Conservation (phyloP, 2,329 filamentous ascomycete genomes). For the Uncinocarpus reesii region DNA sequence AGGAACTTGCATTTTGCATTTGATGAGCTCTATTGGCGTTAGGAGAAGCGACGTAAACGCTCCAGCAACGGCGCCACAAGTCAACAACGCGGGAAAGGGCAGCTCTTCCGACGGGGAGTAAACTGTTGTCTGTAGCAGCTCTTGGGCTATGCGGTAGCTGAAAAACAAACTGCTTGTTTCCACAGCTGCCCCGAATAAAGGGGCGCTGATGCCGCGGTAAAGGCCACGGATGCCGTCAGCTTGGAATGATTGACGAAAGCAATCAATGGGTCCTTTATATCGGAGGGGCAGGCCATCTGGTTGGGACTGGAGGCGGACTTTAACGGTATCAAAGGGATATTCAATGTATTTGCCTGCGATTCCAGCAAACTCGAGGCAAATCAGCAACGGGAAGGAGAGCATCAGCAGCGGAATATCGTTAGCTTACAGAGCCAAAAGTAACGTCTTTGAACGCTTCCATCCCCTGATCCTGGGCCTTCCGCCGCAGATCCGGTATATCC, state of each 20-base stretch:
- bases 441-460: conserved; percentile 74
- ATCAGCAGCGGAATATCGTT: background rate
- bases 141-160: conserved; percentile 62
- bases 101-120: conserved; percentile 48
- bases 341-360: conserved; percentile 92
- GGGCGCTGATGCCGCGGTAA: conserved; percentile 87
- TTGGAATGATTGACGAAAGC: conserved; percentile 75
- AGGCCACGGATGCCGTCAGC: conserved; percentile 70
- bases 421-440: conserved; percentile 68
- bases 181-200: conserved; percentile 77
- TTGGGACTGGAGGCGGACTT: conserved; percentile 94
- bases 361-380: conserved; percentile 57
- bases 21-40: conserved; percentile 92
- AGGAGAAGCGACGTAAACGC: conserved; percentile 82
- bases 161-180: conserved; percentile 91
- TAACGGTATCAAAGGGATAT: conserved; percentile 97
- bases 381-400: conserved; percentile 8
- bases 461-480: conserved; percentile 36
- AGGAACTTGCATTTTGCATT: conserved; percentile 93
- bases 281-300: conserved; percentile 69
- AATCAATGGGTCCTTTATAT: conserved; percentile 82
- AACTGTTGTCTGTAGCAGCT: conserved; percentile 54
- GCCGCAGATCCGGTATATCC: conserved; percentile 31
- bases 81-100: conserved; percentile 62
- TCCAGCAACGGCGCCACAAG: conserved; percentile 76